Base-by-base conservation (phyloP, 2,329 filamentous ascomycete species). In the Pyrenophora seminiperda region DNA sequence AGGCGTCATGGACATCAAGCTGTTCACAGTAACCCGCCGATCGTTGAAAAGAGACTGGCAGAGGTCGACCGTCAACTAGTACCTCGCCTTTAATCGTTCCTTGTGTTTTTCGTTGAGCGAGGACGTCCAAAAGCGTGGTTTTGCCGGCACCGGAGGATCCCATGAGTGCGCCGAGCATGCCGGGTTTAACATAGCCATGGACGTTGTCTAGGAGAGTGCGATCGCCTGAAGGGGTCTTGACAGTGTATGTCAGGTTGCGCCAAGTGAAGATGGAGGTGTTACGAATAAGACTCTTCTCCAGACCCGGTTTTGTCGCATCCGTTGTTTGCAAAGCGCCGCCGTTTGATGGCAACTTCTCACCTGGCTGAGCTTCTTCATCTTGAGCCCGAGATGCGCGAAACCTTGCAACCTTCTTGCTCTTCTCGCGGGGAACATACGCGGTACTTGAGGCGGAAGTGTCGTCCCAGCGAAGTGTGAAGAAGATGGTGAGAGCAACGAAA, bases 201-300 rank as follows among this genome's bases (percentile, higher is more conserved):
- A 84, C 77, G 41, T 81, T 67, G 44, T 83, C 77, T 9, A 84
- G 66, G 2, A 84, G 52, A 72, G 66, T 43, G 73, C 73, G 9
- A 67, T 75, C 13, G 65, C 68, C 43, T 71, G 49, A 40, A 0
- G 65, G 63, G 2, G 64, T 77, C 29, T 76, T 78, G 53, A 83
- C 94, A 71, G 85, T 77, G 49, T 82, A 83, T 6, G 71, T 73
- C 3, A 84, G 75, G 52, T 83, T 73, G 20, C 73, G 69, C 82
- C 82, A 84, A 1, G 88, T 92, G 48, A 95, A 89, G 0, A 88
- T 77, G 0, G 83, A 86, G 0, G 81, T 86, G 67, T 89, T 88
- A 19, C 80, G 80, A 22, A 85, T 72, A 1, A 88, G 75, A 13
- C 38, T 54, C 6, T 22, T 27, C 11, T 27, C 36, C 5, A 51